Percentiles rank a stretch among this genome's conserved stretches.
Conservation (phyloP, 805 yeast species). For the Sungouiella blattae region DNA sequence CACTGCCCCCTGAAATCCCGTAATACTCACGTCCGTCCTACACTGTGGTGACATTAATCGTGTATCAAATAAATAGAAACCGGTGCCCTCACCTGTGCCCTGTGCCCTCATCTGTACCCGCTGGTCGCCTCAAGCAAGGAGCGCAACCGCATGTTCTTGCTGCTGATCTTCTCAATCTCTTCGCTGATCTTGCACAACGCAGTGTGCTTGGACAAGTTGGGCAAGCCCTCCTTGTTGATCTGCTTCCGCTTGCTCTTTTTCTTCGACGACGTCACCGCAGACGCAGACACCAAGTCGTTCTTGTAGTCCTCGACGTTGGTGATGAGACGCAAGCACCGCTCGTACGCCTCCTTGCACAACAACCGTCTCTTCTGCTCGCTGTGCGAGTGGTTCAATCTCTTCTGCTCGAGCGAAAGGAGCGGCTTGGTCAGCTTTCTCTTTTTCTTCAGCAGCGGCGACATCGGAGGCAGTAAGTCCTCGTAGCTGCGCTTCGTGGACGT, state of each 20-base stretch:
- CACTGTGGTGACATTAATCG: background rate
- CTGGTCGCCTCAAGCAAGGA: constrained; percentile 21
- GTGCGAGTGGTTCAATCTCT: constrained; percentile 39
- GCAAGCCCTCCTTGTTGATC: constrained; percentile 42
- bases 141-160: constrained; percentile 31
- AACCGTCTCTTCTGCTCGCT: constrained; percentile 43
- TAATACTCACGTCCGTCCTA: background rate
- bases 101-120: background rate
- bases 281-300: constrained; percentile 25
- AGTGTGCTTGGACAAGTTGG: constrained; percentile 41
- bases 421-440: constrained; percentile 36
- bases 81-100: background rate
- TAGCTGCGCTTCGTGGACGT: constrained; percentile 3
- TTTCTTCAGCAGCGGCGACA: constrained; percentile 15
- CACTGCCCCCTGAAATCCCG: background rate
- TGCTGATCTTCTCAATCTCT: constrained; percentile 33
- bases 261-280: constrained; percentile 11
- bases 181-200: constrained; percentile 38
- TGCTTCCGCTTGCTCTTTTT: constrained; percentile 36
- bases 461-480: background rate
- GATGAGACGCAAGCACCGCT: constrained; percentile 38
- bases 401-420: constrained; percentile 37
- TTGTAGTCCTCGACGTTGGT: constrained; percentile 38
- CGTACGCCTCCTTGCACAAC: constrained; percentile 43
- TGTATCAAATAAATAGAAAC: background rate